phyloP scores from a whole-genome alignment of 108 stramenopile genomes.

The Stephanodiscus minutulus region DNA sequence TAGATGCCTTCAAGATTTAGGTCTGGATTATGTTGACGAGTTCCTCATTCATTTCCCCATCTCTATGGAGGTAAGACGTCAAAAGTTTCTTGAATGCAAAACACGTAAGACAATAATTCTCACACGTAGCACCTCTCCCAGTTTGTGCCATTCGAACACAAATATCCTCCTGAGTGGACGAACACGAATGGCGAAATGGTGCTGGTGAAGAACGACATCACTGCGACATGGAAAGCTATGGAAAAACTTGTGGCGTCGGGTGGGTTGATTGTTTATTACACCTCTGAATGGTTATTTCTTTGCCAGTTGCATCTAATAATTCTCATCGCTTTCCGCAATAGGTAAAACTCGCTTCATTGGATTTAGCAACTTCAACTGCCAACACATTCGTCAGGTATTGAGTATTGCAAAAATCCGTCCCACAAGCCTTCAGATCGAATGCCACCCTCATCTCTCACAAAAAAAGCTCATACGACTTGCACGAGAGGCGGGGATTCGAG shows the following conservation, averaged over 20 bases:
- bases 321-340: neutral
- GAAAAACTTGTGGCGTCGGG: conserved; percentile 52
- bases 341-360: conserved; percentile 76
- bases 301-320: neutral
- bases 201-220: conserved; percentile 70
- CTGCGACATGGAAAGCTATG: conserved; percentile 90
- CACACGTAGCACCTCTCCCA: neutral
- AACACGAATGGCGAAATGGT: conserved; percentile 87
- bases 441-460: conserved; percentile 90
- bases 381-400: conserved; percentile 80
- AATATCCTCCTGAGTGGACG: conserved; percentile 95
- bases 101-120: neutral
- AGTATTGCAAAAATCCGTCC: conserved; percentile 74
- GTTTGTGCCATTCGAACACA: conserved; percentile 82
- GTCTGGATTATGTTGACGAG: conserved; percentile 88
- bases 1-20: conserved; percentile 75
- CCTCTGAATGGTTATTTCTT: neutral
- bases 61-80: conserved; percentile 65
- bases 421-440: conserved; percentile 86
- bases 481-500: conserved; percentile 70
- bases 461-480: conserved; percentile 82
- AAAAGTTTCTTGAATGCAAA: neutral
- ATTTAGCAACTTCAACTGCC: conserved; percentile 85
- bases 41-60: conserved; percentile 95
- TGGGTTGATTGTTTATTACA: neutral